These are phyloP conservation scores for Chytriomyces sp. DNA, from an alignment of 192 early-diverging fungal species.

Conservation along the genomic window DNA sequence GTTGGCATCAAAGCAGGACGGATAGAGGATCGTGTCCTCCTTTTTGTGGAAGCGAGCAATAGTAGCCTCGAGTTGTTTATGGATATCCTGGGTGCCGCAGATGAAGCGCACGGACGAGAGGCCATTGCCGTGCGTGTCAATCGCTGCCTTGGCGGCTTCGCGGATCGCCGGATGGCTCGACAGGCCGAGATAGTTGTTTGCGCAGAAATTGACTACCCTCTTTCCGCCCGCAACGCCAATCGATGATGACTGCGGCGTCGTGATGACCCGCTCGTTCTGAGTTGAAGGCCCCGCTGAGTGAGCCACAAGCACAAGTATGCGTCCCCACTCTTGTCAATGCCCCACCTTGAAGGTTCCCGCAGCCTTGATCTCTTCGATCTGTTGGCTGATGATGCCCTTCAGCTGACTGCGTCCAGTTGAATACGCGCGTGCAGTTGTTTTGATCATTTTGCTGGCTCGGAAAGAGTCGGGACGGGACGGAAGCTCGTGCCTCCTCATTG, in stretches of 20 bases:
- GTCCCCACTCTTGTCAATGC: neutral
- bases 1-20: constrained; percentile 73
- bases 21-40: constrained; percentile 67
- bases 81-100: constrained; percentile 71
- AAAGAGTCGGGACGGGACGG: too few species aligned
- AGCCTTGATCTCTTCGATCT: constrained; percentile 57
- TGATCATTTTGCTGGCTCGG: neutral
- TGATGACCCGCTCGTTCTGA: constrained; percentile 62
- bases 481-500: neutral
- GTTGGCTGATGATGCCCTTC: constrained; percentile 31
- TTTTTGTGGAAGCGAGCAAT: constrained; percentile 56
- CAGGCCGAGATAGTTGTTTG: constrained; percentile 73
- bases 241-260: constrained; percentile 55
- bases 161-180: constrained; percentile 58
- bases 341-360: constrained; percentile 66
- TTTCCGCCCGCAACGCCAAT: constrained; percentile 51
- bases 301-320: neutral
- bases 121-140: constrained; percentile 64
- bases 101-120: constrained; percentile 72
- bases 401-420: constrained; percentile 8
- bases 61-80: constrained; percentile 50
- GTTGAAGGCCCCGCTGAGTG: too few species aligned
- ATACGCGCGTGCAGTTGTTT: neutral
- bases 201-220: constrained; percentile 66
- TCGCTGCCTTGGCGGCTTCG: constrained; percentile 50